These are phyloP conservation scores for Phytophthora palmivora DNA, from an alignment of 352 stramenopile genomes.

Conservation along the genomic window DNA sequence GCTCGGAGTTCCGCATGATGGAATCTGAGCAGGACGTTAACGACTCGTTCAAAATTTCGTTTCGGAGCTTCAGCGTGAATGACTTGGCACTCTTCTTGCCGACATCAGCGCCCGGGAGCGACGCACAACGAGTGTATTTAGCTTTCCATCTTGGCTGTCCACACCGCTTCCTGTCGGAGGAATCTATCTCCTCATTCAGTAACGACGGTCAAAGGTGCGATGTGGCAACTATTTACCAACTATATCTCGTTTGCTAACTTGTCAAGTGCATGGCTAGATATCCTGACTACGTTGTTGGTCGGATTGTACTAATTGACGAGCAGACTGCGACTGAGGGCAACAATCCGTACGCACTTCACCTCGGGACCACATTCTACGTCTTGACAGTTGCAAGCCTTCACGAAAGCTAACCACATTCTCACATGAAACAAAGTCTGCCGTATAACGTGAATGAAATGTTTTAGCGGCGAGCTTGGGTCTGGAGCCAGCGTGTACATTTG, in stretches of 20 bases:
- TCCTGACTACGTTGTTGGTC: constrained; percentile 87
- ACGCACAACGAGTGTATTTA: constrained; percentile 82
- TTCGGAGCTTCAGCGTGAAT: constrained; percentile 83
- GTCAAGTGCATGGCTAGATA: constrained; percentile 55
- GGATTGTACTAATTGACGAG: constrained; percentile 90
- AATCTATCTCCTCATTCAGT: constrained; percentile 90
- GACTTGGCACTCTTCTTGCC: constrained; percentile 87
- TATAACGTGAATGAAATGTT: constrained; percentile 46
- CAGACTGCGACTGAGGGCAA: constrained; percentile 79
- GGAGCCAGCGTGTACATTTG: constrained; percentile 33
- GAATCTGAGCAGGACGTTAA: constrained; percentile 62
- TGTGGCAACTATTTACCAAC: neutral
- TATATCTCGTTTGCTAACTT: constrained; percentile 1
- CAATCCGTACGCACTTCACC: constrained; percentile 82
- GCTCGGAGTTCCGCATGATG: constrained; percentile 67
- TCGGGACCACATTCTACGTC: constrained; percentile 88
- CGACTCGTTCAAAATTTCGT: constrained; percentile 89
- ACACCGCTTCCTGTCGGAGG: constrained; percentile 87
- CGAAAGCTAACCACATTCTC: constrained; percentile 60
- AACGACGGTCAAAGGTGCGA: constrained; percentile 79
- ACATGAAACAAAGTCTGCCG: constrained; percentile 18
- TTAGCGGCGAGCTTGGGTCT: constrained; percentile 24
- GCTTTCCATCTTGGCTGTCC: constrained; percentile 88
- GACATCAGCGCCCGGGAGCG: constrained; percentile 80
- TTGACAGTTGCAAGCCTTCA: constrained; percentile 86